Evolutionary conservation across 108 stramenopile species (phyloP), one percentile per base, ranked within the genome.

Genomic region (Thalassiosira profunda): DNA sequence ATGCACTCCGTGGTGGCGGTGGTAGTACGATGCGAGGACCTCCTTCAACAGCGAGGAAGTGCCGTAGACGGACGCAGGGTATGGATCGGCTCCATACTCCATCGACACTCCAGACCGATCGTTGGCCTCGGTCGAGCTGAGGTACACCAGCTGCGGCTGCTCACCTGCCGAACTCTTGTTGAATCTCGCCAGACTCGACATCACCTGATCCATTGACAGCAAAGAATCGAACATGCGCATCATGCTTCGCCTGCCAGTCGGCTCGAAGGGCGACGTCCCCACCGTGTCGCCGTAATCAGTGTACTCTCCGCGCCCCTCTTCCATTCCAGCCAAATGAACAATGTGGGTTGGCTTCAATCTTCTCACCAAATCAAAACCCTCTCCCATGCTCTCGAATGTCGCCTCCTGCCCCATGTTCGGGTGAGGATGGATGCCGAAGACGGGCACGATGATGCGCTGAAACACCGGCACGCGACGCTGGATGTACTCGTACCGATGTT

Each of bases 271-370:
- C 2, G 81, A 62, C n/a, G 58, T 47, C 44, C 64, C 77, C 15
- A 37, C 55, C 45, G 65, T 86, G 69, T 79, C 70, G 55, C 63
- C 69, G 54, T 52, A 60, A 79, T 63, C 41, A 21, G 21, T n/a
- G 58, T 76, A 64, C 70, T 71, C 63, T 40, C 52, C 58, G 54
- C 34, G 25, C 9, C 55, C 69, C 60, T 70, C 69, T 34, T 76
- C 51, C 60, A 67, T 29, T 18, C 52, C 65, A 20, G 44, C 65
- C 58, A 87, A 74, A 63, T 81, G 84, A 18, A 84, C 67, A 57
- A 83, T 58, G 71, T 86, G 85, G 20, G 85, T 80, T 3, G 84
- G 82, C 36, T 63, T 11, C 21, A 85, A 52, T 29, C 79, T 65
- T 35, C 58, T 36, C 5, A 89, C 35, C 37, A 70, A 28, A 40